A percentile compares a stretch with the other conserved stretches of the same genome.
phyloP scores from a whole-genome alignment of 495 filamentous ascomycete genomes.

The Zalerion maritima region DNA sequence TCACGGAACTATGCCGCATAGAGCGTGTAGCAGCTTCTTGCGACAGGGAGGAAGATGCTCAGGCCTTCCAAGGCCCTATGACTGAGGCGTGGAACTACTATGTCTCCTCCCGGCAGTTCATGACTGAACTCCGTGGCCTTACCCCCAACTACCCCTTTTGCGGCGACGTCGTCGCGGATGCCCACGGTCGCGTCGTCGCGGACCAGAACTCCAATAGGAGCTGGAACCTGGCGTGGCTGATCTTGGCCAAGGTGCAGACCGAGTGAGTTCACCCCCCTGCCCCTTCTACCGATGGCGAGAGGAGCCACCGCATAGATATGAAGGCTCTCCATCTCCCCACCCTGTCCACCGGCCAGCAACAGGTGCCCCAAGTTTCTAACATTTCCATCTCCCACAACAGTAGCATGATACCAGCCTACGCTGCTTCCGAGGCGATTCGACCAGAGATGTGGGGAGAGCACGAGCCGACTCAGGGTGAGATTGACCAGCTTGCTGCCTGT shows the following conservation, averaged over 20 bases:
- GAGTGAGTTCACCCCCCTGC: constrained; percentile 47
- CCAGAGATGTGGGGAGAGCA: constrained; percentile 63
- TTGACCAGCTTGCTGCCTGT: constrained; percentile 43
- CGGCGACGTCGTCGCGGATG: constrained; percentile 50
- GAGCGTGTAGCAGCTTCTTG: constrained; percentile 47
- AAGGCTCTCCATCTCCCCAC: not conserved
- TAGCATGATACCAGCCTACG: constrained; percentile 44
- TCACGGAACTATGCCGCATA: constrained; percentile 60
- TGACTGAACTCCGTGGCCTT: constrained; percentile 55
- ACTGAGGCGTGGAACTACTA: constrained; percentile 60
- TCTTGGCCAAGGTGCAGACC: constrained; percentile 50
- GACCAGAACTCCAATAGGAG: constrained; percentile 52
- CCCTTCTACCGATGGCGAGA: no score
- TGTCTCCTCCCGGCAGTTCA: constrained; percentile 55
- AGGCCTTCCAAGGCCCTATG: constrained; percentile 43
- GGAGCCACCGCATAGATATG: not conserved
- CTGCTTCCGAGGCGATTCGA: constrained; percentile 40
- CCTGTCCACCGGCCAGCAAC: not conserved
- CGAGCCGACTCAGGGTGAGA: constrained; percentile 37
- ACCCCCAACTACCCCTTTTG: constrained; percentile 62
- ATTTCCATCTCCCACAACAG: constrained; percentile 17
- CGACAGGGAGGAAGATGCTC: constrained; percentile 39
- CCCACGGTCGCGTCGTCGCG: constrained; percentile 46
- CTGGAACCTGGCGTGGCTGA: constrained; percentile 69
- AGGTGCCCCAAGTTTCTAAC: constrained; percentile 1